Conservation (phyloP, 2,329 filamentous ascomycete species). For the Stachybotrys elegans region DNA sequence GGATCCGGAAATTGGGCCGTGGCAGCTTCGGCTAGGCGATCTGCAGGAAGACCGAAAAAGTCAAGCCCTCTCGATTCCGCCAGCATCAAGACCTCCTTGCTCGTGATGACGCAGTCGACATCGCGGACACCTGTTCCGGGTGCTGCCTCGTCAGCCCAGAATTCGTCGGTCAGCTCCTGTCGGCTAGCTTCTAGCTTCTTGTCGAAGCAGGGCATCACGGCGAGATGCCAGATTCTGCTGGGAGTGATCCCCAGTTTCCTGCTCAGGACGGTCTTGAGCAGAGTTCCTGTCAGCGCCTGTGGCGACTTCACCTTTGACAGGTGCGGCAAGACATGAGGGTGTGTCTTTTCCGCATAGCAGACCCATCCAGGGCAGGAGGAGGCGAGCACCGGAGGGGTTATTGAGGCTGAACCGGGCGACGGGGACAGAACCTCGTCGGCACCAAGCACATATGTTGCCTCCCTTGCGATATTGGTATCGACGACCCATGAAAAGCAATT, state of each 20-base stretch:
- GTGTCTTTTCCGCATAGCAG: conserved; percentile 97
- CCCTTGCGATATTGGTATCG: conserved; percentile 79
- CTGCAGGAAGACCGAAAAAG: conserved; percentile 65
- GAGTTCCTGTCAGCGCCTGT: conserved; percentile 83
- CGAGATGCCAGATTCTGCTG: conserved; percentile 85
- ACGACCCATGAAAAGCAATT: conserved; percentile 86
- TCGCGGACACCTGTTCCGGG: conserved; percentile 64
- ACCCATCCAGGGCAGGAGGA: conserved; percentile 97
- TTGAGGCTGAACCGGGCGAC: conserved; percentile 12
- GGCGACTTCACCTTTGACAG: conserved; percentile 89
- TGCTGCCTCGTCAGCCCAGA: conserved; percentile 55
- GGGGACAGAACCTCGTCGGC: conserved; percentile 61
- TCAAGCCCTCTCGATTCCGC: conserved; percentile 74
- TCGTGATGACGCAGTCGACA: conserved; percentile 97
- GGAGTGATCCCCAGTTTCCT: conserved; percentile 66
- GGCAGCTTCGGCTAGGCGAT: background rate
- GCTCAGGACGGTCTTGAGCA: conserved; percentile 82
- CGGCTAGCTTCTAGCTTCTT: conserved; percentile 97
- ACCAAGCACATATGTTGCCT: conserved; percentile 76
- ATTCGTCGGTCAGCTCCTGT: conserved; percentile 78
- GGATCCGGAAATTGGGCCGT: conserved; percentile 68
- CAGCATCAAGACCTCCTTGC: conserved; percentile 87
- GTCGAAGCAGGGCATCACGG: conserved; percentile 98
- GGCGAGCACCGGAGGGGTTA: conserved; percentile 63
- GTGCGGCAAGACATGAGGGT: conserved; percentile 87